Evolutionary conservation across 495 filamentous ascomycete genomes (phyloP), one percentile per base, ranked within the genome.

Genomic region (Chaetomium fimeti): DNA sequence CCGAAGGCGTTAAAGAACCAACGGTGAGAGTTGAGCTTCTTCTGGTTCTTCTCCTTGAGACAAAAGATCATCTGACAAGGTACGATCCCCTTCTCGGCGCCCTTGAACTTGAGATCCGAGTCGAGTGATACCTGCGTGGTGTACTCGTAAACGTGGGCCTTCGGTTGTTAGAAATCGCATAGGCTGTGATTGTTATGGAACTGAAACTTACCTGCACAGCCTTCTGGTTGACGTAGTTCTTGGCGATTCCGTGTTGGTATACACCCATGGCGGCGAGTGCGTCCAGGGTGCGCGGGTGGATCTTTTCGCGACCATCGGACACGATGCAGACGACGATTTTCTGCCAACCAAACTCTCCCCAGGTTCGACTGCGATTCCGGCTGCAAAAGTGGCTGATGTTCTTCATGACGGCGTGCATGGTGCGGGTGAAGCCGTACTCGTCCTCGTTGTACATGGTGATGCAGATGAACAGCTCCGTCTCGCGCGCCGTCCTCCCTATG

Each of bases 1-100:
- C 95, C 95, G 65, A 99, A 97, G 3, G 93, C 95, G 74, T 99
- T 98, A 79, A 99, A 99, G 78, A 97, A 97, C 95, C 95, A 99
- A 57, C 95, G 87, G 78, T 99, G 95, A 6, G 91, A 96, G 79
- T 99, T 99, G 57, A 99, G 83, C 79, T 98, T 99, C 81, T 97
- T 96, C 70, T 88, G 83, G 75, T 99, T 99, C 77, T 96, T 91
- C 73, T 99, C 95, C 79, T 99, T 99, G 59, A 99, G 78, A 74
- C 95, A 99, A 74, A 99, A 98, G 63, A 99, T 92, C 80, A 98
- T 93, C 78, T 99, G 95, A 74, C 91, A 95, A 6, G 95, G 95
- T n/a, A 97, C 89, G 66, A 98, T 98, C 18, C 95, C 94, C 78
- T 98, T 98, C 78, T 99, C 95, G 4, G 94, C 95, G 40, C 95